Conservation (phyloP, 1,284 basidiomycete species). For the Microbotryomycetes sp. region DNA sequence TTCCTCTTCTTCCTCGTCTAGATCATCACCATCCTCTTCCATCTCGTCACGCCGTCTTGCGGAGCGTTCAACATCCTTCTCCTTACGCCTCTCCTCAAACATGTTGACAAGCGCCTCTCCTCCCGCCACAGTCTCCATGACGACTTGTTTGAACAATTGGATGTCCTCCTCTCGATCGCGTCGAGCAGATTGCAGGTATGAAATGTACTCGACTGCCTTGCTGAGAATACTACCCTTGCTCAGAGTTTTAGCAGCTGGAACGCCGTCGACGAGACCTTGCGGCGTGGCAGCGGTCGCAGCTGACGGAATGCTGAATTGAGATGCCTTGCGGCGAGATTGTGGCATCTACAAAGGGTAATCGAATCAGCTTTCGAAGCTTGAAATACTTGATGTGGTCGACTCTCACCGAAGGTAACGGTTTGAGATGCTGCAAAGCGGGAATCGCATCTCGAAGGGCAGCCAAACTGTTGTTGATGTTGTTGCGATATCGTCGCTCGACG, state of each 20-base stretch:
- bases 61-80: slow-evolving; percentile 16
- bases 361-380: too few relatives aligned
- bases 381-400: too few relatives aligned
- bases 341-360: slow-evolving; percentile 21
- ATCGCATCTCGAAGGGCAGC: slow-evolving; percentile 34
- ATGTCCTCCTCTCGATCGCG: slow-evolving; percentile 30
- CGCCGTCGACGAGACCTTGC: slow-evolving; percentile 33
- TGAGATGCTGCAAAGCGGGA: slow-evolving; percentile 34
- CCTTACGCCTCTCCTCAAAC: slow-evolving; percentile 24
- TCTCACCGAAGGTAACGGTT: slow-evolving; percentile 32
- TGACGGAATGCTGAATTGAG: slow-evolving; percentile 33
- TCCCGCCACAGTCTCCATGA: slow-evolving; percentile 27
- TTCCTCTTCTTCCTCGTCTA: slow-evolving; percentile 30
- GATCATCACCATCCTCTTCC: not conserved
- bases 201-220: slow-evolving; percentile 36
- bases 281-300: slow-evolving; percentile 29
- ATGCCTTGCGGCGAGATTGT: slow-evolving; percentile 32
- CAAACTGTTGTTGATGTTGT: slow-evolving; percentile 37
- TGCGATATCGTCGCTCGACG: slow-evolving; percentile 37
- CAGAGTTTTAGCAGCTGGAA: slow-evolving; percentile 34
- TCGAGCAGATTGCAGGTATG: slow-evolving; percentile 26
- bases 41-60: not conserved
- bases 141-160: slow-evolving; percentile 30
- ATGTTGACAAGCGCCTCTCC: slow-evolving; percentile 26
- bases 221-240: slow-evolving; percentile 34